A percentile compares a stretch with the other conserved stretches of the same genome.
phyloP scores from a whole-genome alignment of 2,329 filamentous ascomycete genomes.

The Aspergillus ustus region DNA sequence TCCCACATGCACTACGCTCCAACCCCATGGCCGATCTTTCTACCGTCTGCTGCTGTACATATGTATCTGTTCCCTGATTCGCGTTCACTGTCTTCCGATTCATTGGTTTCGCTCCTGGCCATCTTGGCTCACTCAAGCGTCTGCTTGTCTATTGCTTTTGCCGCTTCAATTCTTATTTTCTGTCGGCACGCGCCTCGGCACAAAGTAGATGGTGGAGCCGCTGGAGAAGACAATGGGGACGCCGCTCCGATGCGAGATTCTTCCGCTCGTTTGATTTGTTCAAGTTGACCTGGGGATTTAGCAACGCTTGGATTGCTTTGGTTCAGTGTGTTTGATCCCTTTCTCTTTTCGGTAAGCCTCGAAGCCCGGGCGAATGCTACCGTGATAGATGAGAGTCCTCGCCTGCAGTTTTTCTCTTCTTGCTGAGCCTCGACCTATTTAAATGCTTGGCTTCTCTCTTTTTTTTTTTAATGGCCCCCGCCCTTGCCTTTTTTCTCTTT shows the following conservation, averaged over 20 bases:
- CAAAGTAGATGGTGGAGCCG: constrained; percentile 7
- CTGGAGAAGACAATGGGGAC: constrained; percentile 1
- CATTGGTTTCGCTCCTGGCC: background rate
- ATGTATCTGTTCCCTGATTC: background rate
- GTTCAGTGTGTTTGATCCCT: background rate
- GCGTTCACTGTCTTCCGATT: background rate
- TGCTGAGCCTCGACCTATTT: constrained; percentile 3
- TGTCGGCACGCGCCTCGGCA: constrained; percentile 1
- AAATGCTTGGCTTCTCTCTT: constrained; percentile 2
- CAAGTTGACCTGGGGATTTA: constrained; percentile 1
- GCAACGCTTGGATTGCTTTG: background rate
- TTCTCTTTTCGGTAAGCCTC: constrained; percentile 14
- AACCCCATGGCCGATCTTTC: background rate
- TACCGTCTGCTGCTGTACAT: background rate
- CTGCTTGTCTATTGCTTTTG: background rate
- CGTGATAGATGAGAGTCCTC: background rate
- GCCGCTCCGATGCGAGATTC: background rate
- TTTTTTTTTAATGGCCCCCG: background rate
- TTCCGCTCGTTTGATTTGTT: constrained; percentile 17
- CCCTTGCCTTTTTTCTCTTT: constrained; percentile 6
- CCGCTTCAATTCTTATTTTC: background rate
- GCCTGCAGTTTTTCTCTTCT: constrained; percentile 4
- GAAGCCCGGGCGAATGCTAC: background rate
- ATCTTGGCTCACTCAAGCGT: background rate
- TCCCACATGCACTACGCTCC: background rate